Percentiles rank a stretch among this genome's conserved stretches.
Evolutionary conservation across 1,284 basidiomycete species (phyloP).

Genomic region (Trichosporon asahii): DNA sequence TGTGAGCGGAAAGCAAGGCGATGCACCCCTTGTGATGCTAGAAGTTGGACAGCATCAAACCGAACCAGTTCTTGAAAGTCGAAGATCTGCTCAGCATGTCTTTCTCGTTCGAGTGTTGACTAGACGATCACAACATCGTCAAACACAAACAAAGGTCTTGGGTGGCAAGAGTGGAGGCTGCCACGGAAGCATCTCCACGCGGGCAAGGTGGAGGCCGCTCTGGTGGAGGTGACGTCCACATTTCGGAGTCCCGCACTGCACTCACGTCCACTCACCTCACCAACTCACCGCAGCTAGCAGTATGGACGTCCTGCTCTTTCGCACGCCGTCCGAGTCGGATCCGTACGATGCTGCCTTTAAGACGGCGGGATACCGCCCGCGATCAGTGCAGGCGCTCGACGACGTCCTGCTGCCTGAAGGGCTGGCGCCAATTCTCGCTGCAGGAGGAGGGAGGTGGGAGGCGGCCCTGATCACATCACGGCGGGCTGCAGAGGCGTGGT

Average conservation of each 20-base stretch:
- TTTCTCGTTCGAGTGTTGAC: background rate
- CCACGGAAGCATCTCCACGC: background rate
- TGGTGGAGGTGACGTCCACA: background rate
- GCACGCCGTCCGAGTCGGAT: slow-evolving; percentile 28
- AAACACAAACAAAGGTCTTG: background rate
- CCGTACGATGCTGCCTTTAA: slow-evolving; percentile 23
- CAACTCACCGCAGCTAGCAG: background rate
- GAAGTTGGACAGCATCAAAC: too few relatives aligned
- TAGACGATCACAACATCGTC: background rate
- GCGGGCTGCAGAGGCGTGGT: slow-evolving; percentile 40
- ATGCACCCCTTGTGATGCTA: too few relatives aligned
- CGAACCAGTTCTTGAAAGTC: too few relatives aligned
- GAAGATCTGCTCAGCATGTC: background rate
- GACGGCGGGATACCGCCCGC: slow-evolving; percentile 4
- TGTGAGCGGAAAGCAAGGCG: too few relatives aligned
- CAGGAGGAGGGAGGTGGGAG: slow-evolving; percentile 27
- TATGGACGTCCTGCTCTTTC: slow-evolving; percentile 31
- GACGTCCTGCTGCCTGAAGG: slow-evolving; percentile 24
- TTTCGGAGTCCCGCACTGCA: background rate
- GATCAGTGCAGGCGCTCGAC: slow-evolving; percentile 28
- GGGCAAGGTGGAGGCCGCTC: background rate
- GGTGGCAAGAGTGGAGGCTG: background rate
- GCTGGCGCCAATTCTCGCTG: slow-evolving; percentile 20
- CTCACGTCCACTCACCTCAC: background rate
- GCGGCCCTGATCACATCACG: slow-evolving; percentile 37